Evolutionary conservation across 1,139 yeast species (phyloP), one percentile per base, ranked within the genome.

Genomic region (Saccharomyces hybrid): DNA sequence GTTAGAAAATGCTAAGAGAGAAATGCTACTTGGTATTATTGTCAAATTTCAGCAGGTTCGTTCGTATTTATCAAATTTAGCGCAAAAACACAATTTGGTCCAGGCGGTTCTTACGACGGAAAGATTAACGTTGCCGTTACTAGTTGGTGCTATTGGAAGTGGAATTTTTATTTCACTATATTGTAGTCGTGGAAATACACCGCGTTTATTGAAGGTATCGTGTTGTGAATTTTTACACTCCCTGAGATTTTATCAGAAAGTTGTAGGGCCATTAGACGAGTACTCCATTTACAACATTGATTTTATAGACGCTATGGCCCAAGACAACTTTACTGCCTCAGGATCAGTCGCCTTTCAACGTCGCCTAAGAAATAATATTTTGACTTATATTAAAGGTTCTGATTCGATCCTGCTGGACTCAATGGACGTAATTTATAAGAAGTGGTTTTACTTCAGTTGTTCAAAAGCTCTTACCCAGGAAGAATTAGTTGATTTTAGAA

Each of bases 261-360:
- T 53, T 55, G 56, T 62, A 5, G 65, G 63, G 0, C 41, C 55
- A 50, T 52, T 60, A 32, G 58, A 61, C 50, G 49, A 54, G 41
- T 49, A 64, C 56, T 56, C 56, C 50, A 63, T 65, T 4, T 68
- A 73, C 29, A 79, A 80, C 57, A 56, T 74, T 0, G 80, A 76
- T 3, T 77, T 88, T 5, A 80, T 82, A 54, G 64, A 70, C 41
- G 71, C 74, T 8, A 75, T 86, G 54, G 71, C 82, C 8, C 71
- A 79, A n/a, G 90, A 85, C 58, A 79, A 75, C 32, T 74, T 78
- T 32, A 81, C 84, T 3, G 83, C 87, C 52, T 84, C 93, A 0
- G 93, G 95, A n/a, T 79, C 84, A 29, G 87, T 86, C 14, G 90
- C 95, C 0, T 76, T 86, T 31, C 93, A 88, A 65, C 86, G 88